Evolutionary conservation across 139 green algal genomes (phyloP).

Genomic region (Medakamo hakoo): DNA sequence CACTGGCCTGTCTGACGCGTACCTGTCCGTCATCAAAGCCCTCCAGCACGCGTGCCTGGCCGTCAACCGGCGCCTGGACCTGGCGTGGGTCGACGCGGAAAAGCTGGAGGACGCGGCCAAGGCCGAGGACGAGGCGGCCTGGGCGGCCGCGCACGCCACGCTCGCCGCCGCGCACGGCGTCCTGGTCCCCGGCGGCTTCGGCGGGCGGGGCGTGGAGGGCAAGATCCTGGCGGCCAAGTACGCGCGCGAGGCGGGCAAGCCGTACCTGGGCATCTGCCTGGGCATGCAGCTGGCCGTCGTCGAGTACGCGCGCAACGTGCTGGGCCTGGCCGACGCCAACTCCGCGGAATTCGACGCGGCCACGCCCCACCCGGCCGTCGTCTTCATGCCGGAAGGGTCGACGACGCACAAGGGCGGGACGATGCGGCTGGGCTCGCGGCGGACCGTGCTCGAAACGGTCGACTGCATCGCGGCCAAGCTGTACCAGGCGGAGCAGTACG

Average conservation of each 20-base stretch:
- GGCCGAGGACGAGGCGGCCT: constrained; percentile 23
- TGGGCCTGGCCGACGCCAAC: constrained; percentile 70
- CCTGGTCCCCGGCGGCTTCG: constrained; percentile 93
- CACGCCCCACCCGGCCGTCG: constrained; percentile 64
- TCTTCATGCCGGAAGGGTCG: constrained; percentile 95
- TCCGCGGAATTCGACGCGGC: constrained; percentile 72
- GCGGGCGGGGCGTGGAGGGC: constrained; percentile 75
- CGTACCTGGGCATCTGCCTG: constrained; percentile 97
- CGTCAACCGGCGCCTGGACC: constrained; percentile 58
- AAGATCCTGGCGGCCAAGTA: constrained; percentile 86
- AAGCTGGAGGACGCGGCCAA: constrained; percentile 60
- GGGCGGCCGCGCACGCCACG: no score
- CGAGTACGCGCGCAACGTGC: constrained; percentile 90
- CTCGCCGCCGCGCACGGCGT: constrained; percentile 64
- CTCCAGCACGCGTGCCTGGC: constrained; percentile 93
- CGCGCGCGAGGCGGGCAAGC: constrained; percentile 55
- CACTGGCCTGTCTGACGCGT: constrained; percentile 83
- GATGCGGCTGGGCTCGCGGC: constrained; percentile 84
- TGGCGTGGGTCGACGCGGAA: constrained; percentile 84
- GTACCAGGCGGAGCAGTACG: constrained; percentile 64
- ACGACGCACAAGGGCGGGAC: constrained; percentile 90
- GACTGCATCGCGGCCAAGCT: constrained; percentile 85
- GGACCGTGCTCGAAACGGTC: constrained; percentile 76
- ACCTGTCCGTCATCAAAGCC: constrained; percentile 91
- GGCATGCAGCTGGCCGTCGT: constrained; percentile 97